Percentiles rank a stretch among this genome's conserved stretches.
phyloP scores from a whole-genome alignment of 1,284 basidiomycete genomes.

The Porogramme epimiltina region DNA sequence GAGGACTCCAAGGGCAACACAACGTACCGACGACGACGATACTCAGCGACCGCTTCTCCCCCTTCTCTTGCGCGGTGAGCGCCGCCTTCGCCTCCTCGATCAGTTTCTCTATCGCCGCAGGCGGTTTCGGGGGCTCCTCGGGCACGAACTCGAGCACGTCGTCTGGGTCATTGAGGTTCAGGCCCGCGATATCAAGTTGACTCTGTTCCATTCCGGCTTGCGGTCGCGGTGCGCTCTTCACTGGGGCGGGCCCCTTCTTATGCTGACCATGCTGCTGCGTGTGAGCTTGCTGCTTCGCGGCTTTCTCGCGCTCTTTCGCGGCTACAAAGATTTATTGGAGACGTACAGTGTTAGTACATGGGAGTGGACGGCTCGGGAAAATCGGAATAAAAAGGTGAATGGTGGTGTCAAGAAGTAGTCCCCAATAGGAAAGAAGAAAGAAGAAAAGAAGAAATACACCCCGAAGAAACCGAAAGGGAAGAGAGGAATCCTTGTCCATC shows the following conservation, averaged over 20 bases:
- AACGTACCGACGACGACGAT: constrained; percentile 90
- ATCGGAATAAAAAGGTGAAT: constrained; percentile 33
- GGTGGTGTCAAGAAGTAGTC: constrained; percentile 27
- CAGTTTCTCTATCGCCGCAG: constrained; percentile 81
- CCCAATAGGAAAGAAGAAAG: constrained; percentile 28
- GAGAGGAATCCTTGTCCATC: constrained; percentile 10
- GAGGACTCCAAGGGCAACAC: constrained; percentile 3
- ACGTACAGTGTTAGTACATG: constrained; percentile 40
- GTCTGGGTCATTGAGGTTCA: constrained; percentile 58
- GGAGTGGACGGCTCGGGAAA: constrained; percentile 2
- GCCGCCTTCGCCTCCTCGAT: constrained; percentile 76
- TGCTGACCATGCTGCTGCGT: constrained; percentile 8
- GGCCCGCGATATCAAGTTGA: constrained; percentile 70
- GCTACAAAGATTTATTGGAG: constrained; percentile 54
- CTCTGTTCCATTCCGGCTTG: constrained; percentile 46
- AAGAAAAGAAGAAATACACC: constrained; percentile 23
- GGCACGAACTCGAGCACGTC: constrained; percentile 28
- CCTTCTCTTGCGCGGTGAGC: constrained; percentile 53
- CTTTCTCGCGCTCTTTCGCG: constrained; percentile 76
- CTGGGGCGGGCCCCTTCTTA: constrained; percentile 59
- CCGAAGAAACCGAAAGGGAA: constrained; percentile 14
- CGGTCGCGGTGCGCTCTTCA: constrained; percentile 39
- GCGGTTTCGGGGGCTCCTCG: constrained; percentile 67
- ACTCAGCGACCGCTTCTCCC: constrained; percentile 74
- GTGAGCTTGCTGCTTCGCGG: constrained; percentile 49